phyloP scores from a whole-genome alignment of 768 basidiomycete species.

The Gyrodon lividus region DNA sequence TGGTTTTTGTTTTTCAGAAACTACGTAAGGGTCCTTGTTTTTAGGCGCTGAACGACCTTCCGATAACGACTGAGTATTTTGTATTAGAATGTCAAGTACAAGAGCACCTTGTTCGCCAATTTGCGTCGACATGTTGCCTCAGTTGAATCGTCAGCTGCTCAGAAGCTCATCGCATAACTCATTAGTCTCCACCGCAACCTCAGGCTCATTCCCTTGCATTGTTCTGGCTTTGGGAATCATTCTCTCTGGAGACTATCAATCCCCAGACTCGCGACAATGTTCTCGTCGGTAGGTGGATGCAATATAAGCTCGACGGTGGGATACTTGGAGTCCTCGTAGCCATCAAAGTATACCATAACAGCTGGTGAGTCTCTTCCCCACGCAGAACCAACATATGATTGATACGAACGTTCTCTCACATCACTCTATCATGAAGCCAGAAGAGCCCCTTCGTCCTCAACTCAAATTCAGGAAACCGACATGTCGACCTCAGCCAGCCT shows the following conservation, averaged over 20 bases:
- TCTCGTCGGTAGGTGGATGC: slow-evolving; percentile 1
- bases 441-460: not conserved
- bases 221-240: slow-evolving; percentile 22
- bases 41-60: not conserved
- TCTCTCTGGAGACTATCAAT: slow-evolving; percentile 10
- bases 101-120: slow-evolving; percentile 22
- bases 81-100: slow-evolving; percentile 19
- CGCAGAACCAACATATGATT: slow-evolving; percentile 3
- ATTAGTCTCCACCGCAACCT: slow-evolving; percentile 24
- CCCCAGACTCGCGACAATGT: slow-evolving; percentile 5
- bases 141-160: not conserved
- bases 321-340: slow-evolving; percentile 17
- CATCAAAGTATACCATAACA: slow-evolving; percentile 24
- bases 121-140: slow-evolving; percentile 1
- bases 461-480: not conserved
- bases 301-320: slow-evolving; percentile 25
- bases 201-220: slow-evolving; percentile 12
- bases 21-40: slow-evolving; percentile 8
- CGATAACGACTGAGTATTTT: not conserved
- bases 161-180: not conserved
- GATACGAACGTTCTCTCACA: not conserved
- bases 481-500: slow-evolving; percentile 30
- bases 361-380: slow-evolving; percentile 22
- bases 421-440: slow-evolving; percentile 1
- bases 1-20: not conserved